phyloP scores from a whole-genome alignment of 176 grass and related monocot genomes.

The Sorghum bicolor region DNA sequence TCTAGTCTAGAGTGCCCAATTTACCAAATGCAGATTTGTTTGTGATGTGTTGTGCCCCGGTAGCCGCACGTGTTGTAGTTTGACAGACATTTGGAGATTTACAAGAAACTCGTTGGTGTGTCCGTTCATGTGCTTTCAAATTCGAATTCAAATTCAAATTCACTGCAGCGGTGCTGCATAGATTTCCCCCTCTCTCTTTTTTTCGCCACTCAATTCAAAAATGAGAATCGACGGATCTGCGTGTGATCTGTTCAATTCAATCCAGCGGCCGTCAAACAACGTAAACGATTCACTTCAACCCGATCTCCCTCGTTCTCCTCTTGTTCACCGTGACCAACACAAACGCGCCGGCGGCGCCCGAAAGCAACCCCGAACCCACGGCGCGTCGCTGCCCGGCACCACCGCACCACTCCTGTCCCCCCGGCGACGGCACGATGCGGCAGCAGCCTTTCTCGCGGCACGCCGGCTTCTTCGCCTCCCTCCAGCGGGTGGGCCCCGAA shows the following conservation, averaged over 20 bases:
- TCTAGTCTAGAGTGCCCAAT: neutral
- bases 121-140: neutral
- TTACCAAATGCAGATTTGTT: neutral
- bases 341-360: neutral
- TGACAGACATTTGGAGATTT: neutral
- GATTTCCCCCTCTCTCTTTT: neutral
- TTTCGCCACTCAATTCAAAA: neutral
- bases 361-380: neutral
- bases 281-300: neutral
- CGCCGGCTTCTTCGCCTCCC: constrained; percentile 53
- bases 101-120: neutral
- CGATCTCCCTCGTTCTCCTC: neutral
- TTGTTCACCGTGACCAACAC: neutral
- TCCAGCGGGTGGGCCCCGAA: constrained; percentile 30
- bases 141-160: neutral
- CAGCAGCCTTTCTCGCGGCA: constrained; percentile 42
- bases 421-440: neutral
- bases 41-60: neutral
- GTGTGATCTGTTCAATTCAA: neutral
- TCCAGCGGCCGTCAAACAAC: neutral
- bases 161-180: neutral
- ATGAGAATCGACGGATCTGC: neutral
- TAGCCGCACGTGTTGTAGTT: neutral
- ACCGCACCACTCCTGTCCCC: neutral
- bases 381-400: neutral